Evolutionary conservation across 2,329 filamentous ascomycete species (phyloP), one percentile per base, ranked within the genome.

Genomic region (Orbilia ellipsospora): DNA sequence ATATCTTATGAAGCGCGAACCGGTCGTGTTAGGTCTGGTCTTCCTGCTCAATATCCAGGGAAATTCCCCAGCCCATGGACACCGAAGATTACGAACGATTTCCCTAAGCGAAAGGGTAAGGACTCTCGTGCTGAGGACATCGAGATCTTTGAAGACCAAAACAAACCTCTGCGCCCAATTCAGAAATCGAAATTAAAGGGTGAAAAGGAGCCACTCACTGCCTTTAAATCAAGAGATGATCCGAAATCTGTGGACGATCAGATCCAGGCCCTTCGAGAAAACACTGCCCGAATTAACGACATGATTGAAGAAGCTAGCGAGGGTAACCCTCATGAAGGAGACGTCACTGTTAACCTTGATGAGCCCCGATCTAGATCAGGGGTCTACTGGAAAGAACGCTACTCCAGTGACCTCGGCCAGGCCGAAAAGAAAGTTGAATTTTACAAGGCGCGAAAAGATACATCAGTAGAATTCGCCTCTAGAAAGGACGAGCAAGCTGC

Each of bases 51-150:
- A 73, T 86, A 82, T 73, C 85, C 85, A 16, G 85, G 85, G 3
- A 87, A 87, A 77, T 86, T 86, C 61, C 85, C 85, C 0, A 86
- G 84, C 69, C 85, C 85, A 1, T 86, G 84, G 84, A 84, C 83
- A 0, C 82, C 83, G 12, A 83, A 82, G 23, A 81, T 81, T 3
- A 81, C 63, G 13, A 67, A 74, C 42, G 70, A 74, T 20, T 81
- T 28, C 60, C 77, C 65, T 50, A 77, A 36, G 55, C 67, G 50
- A 67, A 77, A 48, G 36, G 50, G n/a, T 36, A 69, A 61, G 16
- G 61, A 72, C 50, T 59, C 60, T 44, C 42, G 57, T 36, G 63
- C 50, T 56, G 78, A 67, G 42, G 78, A 60, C 61, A 79, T 74
- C 20, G 61, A 75, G 54, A 63, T 72, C 62, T 63, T 73, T 68